A percentile compares a stretch with the other conserved stretches of the same genome.
Conservation (phyloP, 768 basidiomycete genomes). For the Hortiboletus flavorubellus region DNA sequence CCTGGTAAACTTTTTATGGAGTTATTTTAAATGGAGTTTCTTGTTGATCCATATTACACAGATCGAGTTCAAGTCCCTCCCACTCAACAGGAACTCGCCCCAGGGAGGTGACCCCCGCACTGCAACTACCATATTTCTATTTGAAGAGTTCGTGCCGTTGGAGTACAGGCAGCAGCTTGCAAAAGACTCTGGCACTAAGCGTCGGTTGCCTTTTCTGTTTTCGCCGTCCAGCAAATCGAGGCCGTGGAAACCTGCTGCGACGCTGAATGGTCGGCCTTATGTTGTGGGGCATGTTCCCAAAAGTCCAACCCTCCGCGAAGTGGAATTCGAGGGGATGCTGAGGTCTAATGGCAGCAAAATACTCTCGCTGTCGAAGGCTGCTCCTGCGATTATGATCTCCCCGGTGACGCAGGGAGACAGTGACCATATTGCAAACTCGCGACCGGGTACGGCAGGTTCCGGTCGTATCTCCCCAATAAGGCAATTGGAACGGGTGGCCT, state of each 20-base stretch:
- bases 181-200: slow-evolving; percentile 47
- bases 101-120: slow-evolving; percentile 62
- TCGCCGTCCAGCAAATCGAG: slow-evolving; percentile 44
- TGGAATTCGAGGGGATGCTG: slow-evolving; percentile 77
- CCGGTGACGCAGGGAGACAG: slow-evolving; percentile 27
- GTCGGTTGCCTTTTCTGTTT: slow-evolving; percentile 71
- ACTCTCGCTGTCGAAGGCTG: slow-evolving; percentile 29
- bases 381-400: slow-evolving; percentile 24
- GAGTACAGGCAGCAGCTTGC: slow-evolving; percentile 80
- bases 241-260: slow-evolving; percentile 80
- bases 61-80: slow-evolving; percentile 86
- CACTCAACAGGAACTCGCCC: slow-evolving; percentile 32
- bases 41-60: slow-evolving; percentile 36
- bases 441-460: slow-evolving; percentile 24
- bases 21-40: background rate
- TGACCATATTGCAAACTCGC: slow-evolving; percentile 27
- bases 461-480: slow-evolving; percentile 14
- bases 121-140: slow-evolving; percentile 68
- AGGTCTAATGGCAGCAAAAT: slow-evolving; percentile 50
- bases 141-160: slow-evolving; percentile 91
- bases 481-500: slow-evolving; percentile 25
- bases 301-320: slow-evolving; percentile 54
- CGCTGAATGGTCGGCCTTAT: slow-evolving; percentile 76
- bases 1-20: slow-evolving; percentile 51
- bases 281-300: slow-evolving; percentile 56